Conservation (phyloP, 129 eudicot species). For the Ambrosia artemisiifolia region DNA sequence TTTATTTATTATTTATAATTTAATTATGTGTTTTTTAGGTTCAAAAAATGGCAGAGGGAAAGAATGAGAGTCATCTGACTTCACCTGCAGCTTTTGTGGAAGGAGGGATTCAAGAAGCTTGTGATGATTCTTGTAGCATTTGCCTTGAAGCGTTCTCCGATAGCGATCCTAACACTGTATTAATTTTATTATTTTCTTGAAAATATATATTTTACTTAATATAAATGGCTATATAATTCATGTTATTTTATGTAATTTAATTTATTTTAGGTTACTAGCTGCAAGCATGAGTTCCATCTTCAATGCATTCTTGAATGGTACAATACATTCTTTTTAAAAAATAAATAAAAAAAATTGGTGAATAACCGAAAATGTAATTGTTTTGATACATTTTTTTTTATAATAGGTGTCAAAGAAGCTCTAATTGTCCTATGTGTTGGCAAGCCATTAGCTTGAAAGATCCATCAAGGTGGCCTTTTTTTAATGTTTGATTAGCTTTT, state of each 20-base stretch:
- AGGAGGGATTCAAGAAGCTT: conserved; percentile 82
- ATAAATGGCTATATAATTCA: neutral
- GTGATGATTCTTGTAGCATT: conserved; percentile 91
- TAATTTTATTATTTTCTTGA: neutral
- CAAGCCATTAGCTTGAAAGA: conserved; percentile 69
- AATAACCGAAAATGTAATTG: neutral
- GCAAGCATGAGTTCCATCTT: conserved; percentile 88
- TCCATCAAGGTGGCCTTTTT: conserved; percentile 43
- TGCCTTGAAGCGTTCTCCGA: conserved; percentile 76
- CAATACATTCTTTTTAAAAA: neutral
- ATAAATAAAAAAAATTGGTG: too few species aligned
- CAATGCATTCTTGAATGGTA: conserved; percentile 89
- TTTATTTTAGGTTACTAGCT: conserved; percentile 55
- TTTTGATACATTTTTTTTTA: neutral
- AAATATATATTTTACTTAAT: neutral
- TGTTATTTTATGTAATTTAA: conserved; percentile 6
- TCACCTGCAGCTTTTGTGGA: conserved; percentile 91
- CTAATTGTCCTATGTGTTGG: conserved; percentile 93
- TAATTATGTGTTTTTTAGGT: conserved; percentile 20
- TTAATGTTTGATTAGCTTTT: neutral
- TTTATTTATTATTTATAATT: neutral
- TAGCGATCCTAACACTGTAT: conserved; percentile 68
- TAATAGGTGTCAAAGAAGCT: conserved; percentile 79
- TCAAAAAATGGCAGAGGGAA: conserved; percentile 46
- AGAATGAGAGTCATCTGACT: conserved; percentile 51